Conservation (phyloP, 2,329 filamentous ascomycete genomes). For the Sphaceloma murrayae region DNA sequence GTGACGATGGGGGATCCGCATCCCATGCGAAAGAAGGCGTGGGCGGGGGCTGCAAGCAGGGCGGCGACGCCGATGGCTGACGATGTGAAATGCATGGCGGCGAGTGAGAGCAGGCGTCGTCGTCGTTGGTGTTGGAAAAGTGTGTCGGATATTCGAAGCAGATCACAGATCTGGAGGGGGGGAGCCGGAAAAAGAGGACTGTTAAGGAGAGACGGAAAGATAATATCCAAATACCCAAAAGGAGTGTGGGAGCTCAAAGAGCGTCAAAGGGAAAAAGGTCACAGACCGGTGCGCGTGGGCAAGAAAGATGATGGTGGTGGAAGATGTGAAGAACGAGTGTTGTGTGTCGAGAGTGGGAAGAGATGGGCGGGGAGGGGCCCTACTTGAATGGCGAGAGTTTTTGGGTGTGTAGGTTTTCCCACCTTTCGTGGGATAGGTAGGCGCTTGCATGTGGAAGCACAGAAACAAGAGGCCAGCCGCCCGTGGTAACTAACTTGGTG, state of each 20-base stretch:
- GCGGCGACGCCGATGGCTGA: constrained; percentile 21
- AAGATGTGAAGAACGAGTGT: background rate
- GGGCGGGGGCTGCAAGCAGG: constrained; percentile 35
- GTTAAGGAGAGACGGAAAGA: constrained; percentile 13
- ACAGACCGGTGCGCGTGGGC: constrained; percentile 5
- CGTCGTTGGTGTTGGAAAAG: background rate
- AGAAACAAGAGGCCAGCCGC: too few relatives aligned
- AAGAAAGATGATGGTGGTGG: constrained; percentile 3
- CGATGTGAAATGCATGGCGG: constrained; percentile 15
- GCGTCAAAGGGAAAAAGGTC: constrained; percentile 5
- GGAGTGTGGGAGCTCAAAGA: constrained; percentile 12
- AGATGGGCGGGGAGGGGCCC: background rate
- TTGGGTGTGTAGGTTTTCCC: too few relatives aligned
- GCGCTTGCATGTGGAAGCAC: constrained; percentile 7
- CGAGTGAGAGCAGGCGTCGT: too few relatives aligned
- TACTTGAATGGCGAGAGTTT: constrained; percentile 13
- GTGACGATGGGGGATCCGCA: constrained; percentile 50
- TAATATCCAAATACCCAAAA: too few relatives aligned
- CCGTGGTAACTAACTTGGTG: too few relatives aligned
- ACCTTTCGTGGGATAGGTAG: constrained; percentile 6
- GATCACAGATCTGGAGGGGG: constrained; percentile 6
- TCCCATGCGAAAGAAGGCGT: constrained; percentile 63
- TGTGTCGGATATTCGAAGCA: background rate
- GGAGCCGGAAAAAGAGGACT: background rate
- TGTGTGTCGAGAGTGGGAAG: background rate